Conservation (phyloP, 768 basidiomycete genomes). For the Dentipellis sp. region DNA sequence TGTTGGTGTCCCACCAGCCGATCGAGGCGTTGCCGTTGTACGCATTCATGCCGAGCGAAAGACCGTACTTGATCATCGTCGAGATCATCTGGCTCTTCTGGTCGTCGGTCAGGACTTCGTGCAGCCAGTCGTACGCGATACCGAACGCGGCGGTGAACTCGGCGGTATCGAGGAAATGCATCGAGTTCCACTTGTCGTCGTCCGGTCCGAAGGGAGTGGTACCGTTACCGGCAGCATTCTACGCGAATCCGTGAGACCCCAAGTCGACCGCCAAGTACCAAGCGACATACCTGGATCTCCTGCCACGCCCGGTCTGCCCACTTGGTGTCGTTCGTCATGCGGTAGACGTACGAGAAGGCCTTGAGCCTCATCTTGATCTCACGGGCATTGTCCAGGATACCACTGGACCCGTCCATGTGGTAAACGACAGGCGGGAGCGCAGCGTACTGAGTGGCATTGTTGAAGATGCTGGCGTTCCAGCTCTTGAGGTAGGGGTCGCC, state of each 20-base stretch:
- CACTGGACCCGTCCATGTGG: constrained; percentile 71
- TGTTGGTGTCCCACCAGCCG: constrained; percentile 75
- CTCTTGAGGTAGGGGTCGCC: constrained; percentile 75
- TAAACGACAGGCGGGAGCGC: constrained; percentile 58
- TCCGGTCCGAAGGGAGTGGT: constrained; percentile 55
- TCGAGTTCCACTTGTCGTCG: constrained; percentile 70
- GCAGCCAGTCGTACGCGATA: constrained; percentile 94
- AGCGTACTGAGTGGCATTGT: constrained; percentile 75
- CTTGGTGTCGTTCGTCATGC: constrained; percentile 84
- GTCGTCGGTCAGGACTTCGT: constrained; percentile 68
- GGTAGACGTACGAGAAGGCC: constrained; percentile 84
- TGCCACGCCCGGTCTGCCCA: constrained; percentile 83
- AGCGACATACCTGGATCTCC: constrained; percentile 67
- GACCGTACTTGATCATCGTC: constrained; percentile 72
- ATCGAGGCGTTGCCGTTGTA: constrained; percentile 32
- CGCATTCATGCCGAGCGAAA: constrained; percentile 52
- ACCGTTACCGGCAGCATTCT: constrained; percentile 74
- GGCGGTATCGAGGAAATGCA: constrained; percentile 89
- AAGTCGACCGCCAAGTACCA: background rate
- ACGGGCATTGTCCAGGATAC: constrained; percentile 87
- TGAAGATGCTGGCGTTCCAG: constrained; percentile 91
- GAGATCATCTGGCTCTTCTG: constrained; percentile 62
- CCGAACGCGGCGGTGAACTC: constrained; percentile 85
- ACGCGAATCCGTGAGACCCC: background rate
- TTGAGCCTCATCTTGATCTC: constrained; percentile 88